Conservation (phyloP, 1,139 yeast genomes). For the Blastobotrys illinoisensis region DNA sequence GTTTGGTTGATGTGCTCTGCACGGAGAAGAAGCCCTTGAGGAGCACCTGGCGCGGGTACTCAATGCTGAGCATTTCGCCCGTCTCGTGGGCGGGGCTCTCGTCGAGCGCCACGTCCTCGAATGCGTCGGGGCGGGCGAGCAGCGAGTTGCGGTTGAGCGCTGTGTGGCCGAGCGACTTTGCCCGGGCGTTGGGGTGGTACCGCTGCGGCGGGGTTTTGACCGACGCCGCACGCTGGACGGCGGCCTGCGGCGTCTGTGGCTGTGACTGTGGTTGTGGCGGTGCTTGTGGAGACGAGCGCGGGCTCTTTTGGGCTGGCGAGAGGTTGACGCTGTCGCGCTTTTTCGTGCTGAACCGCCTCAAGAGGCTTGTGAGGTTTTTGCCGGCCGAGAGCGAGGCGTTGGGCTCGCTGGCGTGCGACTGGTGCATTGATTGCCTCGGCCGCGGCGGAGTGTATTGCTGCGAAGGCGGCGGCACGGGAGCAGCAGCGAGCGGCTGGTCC, state of each 20-base stretch:
- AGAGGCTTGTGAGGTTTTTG: constrained; percentile 22
- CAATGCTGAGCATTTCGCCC: constrained; percentile 76
- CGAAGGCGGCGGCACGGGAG: constrained; percentile 8
- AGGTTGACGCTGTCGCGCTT: background rate
- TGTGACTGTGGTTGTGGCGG: background rate
- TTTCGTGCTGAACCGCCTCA: constrained; percentile 27
- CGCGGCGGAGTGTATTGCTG: constrained; percentile 9
- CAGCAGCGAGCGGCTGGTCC: constrained; percentile 1
- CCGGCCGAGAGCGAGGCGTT: constrained; percentile 11
- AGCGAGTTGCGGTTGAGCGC: constrained; percentile 10
- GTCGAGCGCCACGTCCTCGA: constrained; percentile 61
- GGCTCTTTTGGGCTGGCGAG: too few relatives aligned
- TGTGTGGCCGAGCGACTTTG: constrained; percentile 80
- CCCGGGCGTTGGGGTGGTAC: constrained; percentile 81
- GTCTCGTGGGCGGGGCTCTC: constrained; percentile 8
- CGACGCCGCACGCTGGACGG: constrained; percentile 5
- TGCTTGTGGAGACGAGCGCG: background rate
- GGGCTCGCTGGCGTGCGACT: constrained; percentile 22
- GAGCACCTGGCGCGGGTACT: constrained; percentile 84
- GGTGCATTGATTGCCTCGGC: constrained; percentile 10
- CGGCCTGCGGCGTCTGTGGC: background rate
- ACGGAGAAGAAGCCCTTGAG: constrained; percentile 93
- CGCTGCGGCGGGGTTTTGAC: constrained; percentile 19
- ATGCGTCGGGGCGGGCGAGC: constrained; percentile 43
- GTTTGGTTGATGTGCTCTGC: constrained; percentile 91